Conservation (phyloP, 2,329 filamentous ascomycete species). For the Fusarium miscanthi region DNA sequence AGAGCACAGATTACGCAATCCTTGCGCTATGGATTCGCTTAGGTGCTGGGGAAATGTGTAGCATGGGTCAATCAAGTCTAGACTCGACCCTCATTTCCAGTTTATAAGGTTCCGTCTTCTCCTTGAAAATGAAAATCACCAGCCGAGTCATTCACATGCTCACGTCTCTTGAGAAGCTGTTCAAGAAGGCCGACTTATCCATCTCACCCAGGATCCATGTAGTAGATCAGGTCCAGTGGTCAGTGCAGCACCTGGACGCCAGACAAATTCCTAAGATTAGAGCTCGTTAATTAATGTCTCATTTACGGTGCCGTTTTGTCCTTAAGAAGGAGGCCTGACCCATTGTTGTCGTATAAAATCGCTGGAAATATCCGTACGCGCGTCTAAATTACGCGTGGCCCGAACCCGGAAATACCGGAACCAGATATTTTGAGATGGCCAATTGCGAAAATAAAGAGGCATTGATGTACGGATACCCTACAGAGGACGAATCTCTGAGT, state of each 20-base stretch:
- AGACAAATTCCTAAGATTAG: not conserved
- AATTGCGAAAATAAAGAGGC: not conserved
- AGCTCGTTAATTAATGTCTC: not conserved
- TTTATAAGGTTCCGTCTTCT: not conserved
- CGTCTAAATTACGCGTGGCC: not conserved
- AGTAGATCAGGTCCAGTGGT: not conserved
- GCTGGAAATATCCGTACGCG: not conserved
- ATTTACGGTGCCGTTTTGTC: not conserved
- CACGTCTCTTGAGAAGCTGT: not conserved
- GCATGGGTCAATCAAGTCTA: not conserved
- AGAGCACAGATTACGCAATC: not conserved
- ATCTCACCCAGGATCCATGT: fast-evolving
- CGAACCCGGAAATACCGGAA: not conserved
- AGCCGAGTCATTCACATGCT: not conserved
- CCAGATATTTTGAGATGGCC: not conserved
- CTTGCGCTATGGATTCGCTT: not conserved
- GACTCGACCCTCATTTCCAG: not conserved
- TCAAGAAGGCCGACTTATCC: not conserved
- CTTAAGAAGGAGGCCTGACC: not conserved
- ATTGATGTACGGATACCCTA: not conserved
- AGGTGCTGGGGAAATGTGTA: not conserved
- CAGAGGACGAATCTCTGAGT: not conserved
- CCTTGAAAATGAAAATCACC: not conserved
- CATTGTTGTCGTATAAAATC: not conserved
- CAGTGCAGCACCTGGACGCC: not conserved